A percentile compares a stretch with the other conserved stretches of the same genome.
These are phyloP conservation scores for Novymonas esmeraldas DNA, from an alignment of 208 protist species.

Conservation along the genomic window DNA sequence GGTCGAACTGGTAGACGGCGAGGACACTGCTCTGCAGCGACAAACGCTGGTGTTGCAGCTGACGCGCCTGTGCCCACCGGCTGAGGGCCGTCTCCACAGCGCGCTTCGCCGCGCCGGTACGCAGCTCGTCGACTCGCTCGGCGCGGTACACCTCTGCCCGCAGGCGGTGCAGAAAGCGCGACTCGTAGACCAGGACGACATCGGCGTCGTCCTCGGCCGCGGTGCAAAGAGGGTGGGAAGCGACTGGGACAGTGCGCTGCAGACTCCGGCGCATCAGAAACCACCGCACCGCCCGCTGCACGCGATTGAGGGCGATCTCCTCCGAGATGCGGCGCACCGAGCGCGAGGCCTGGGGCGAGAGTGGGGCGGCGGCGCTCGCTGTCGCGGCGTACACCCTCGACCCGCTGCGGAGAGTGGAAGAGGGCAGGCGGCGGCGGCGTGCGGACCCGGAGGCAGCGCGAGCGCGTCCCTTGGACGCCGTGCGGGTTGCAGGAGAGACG, in stretches of 20 bases:
- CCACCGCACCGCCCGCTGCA: slow-evolving; percentile 50
- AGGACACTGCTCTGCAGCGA: slow-evolving; percentile 1
- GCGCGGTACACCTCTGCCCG: slow-evolving; percentile 16
- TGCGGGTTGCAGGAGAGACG: not conserved
- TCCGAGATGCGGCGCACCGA: slow-evolving; percentile 10
- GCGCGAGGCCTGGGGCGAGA: not conserved
- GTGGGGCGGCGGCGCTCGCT: not conserved
- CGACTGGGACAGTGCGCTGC: slow-evolving; percentile 6
- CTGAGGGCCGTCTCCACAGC: slow-evolving; percentile 16
- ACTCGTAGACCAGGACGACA: slow-evolving; percentile 2
- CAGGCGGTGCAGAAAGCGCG: slow-evolving; percentile 24
- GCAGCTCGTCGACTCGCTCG: slow-evolving; percentile 8
- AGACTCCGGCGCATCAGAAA: slow-evolving; percentile 27
- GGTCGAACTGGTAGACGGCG: not conserved
- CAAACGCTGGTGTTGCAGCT: not conserved
- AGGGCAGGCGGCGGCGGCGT: not conserved
- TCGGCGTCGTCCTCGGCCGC: not conserved
- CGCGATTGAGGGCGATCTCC: slow-evolving; percentile 39
- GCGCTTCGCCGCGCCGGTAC: slow-evolving; percentile 8
- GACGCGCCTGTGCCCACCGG: slow-evolving; percentile 6
- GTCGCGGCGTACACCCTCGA: not conserved
- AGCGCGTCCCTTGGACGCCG: not conserved
- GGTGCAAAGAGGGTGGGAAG: not conserved
- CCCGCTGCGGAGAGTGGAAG: not conserved
- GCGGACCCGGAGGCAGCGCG: not conserved